Evolutionary conservation across 2,329 filamentous ascomycete genomes (phyloP).

Genomic region (Rutstroemia sp.): DNA sequence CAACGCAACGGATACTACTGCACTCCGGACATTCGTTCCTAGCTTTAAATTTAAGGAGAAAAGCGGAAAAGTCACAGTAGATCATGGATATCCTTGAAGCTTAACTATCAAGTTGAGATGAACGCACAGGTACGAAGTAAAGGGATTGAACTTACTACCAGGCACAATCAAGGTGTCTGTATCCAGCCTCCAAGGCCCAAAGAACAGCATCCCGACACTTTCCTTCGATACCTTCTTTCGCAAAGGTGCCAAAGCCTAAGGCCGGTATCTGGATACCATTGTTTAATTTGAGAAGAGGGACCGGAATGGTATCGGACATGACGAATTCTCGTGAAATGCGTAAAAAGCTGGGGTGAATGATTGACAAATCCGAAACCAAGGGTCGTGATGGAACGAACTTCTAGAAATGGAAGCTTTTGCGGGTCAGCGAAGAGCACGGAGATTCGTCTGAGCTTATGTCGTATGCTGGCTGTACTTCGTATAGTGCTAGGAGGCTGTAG

Average conservation of each 20-base stretch:
- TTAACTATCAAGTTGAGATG: background rate
- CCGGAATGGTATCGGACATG: background rate
- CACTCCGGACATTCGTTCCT: background rate
- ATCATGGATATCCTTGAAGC: background rate
- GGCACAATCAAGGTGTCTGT: constrained; percentile 60
- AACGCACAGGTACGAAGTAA: background rate
- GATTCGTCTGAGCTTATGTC: too few species aligned
- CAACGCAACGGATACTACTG: background rate
- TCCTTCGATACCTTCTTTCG: constrained; percentile 26
- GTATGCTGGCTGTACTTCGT: background rate
- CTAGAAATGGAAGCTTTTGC: background rate
- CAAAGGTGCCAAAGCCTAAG: constrained; percentile 36
- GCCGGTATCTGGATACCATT: constrained; percentile 32
- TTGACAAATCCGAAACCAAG: background rate
- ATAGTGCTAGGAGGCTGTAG: background rate
- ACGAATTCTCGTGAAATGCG: background rate
- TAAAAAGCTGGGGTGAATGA: too few species aligned
- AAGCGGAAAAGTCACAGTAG: background rate
- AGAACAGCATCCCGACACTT: constrained; percentile 42
- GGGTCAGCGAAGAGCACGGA: background rate
- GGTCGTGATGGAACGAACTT: background rate
- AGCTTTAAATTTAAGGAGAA: background rate
- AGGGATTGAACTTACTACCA: constrained; percentile 42
- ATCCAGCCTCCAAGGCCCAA: constrained; percentile 58
- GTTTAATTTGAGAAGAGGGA: constrained; percentile 23